Base-by-base conservation (phyloP, 73 alveolate genomes). In the Paramecium octaurelia region DNA sequence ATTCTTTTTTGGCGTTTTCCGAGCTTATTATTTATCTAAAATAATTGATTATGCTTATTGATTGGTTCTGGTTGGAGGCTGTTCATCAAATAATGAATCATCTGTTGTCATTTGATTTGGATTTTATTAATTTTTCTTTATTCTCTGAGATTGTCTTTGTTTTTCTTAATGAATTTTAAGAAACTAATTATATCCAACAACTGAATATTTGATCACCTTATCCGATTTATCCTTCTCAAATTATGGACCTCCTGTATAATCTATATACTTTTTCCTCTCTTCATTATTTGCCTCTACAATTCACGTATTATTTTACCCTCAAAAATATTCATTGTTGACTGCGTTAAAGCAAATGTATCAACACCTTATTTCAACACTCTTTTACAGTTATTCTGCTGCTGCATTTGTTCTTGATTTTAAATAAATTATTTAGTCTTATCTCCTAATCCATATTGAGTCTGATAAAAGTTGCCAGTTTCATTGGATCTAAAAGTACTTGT, bases 1-100 rank as follows among this genome's bases (percentile, higher is more conserved):
- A 80, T 24, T 80, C 58, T 80, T 80, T 21, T 80, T 80, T 10
- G 91, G 91, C 23, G 91, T 80, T 27, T 80, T 80, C 14, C 76
- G 44, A 4, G 9, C 29, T 23, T 44, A 4, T 43, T 80, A 21
- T 44, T 31, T 75, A 31, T 75, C 88, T 75, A 36, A 5, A 34
- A 46, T 42, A 31, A 31, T 31, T 80, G 44, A 46, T 80, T 80
- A 48, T 44, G 70, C 35, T 40, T 80, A 11, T 40, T 21, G 21
- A 44, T 42, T 40, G 9, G 75, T 27, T 80, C 34, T 80, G 6
- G 88, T 21, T 75, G 27, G 70, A 10, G 70, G 46, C 11, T 21
- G 8, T 48, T 80, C 36, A 31, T 80, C 91, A 43, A 40, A 59
- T 31, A 20, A 43, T 1, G 48, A 24, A 23, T 21, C 34, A 24